A percentile compares a stretch with the other conserved stretches of the same genome.
Conservation (phyloP, 495 filamentous ascomycete genomes). For the Xylaria bambusicola region DNA sequence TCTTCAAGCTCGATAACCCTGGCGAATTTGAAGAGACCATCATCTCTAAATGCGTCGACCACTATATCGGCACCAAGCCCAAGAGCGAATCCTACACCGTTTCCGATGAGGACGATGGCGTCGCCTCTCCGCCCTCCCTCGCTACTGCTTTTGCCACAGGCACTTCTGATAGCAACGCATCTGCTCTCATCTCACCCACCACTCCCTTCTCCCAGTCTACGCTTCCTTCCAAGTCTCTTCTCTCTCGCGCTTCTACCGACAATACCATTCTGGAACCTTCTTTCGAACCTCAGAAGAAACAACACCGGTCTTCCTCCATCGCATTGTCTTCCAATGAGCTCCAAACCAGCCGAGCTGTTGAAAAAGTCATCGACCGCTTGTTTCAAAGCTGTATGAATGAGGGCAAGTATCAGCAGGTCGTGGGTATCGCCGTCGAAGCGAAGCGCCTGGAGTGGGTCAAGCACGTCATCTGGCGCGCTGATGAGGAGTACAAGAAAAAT, state of each 20-base stretch:
- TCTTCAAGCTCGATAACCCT: conserved; percentile 87
- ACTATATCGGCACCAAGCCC: conserved; percentile 84
- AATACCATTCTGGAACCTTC: conserved; percentile 60
- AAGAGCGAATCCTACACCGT: conserved; percentile 60
- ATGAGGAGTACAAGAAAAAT: conserved; percentile 74
- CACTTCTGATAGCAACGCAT: conserved; percentile 60
- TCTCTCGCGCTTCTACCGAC: conserved; percentile 66
- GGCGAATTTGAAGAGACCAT: conserved; percentile 99
- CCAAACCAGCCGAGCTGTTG: conserved; percentile 67
- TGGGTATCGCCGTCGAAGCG: conserved; percentile 96
- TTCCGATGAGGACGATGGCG: conserved; percentile 43
- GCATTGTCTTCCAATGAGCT: conserved; percentile 44
- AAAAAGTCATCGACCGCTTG: conserved; percentile 79
- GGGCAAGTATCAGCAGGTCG: conserved; percentile 92
- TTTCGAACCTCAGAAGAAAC: conserved; percentile 60
- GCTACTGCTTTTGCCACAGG: conserved; percentile 74
- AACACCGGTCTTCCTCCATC: conserved; percentile 50
- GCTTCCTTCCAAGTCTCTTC: conserved; percentile 87
- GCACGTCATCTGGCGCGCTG: conserved; percentile 77
- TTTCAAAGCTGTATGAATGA: conserved; percentile 89
- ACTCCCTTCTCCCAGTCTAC: conserved; percentile 92
- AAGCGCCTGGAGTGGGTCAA: conserved; percentile 89
- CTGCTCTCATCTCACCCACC: conserved; percentile 78
- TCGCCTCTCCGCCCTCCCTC: conserved; percentile 63
- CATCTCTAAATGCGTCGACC: conserved; percentile 96